Conservation (phyloP, 306 rosid genomes). For the Trichosanthes truncata region DNA sequence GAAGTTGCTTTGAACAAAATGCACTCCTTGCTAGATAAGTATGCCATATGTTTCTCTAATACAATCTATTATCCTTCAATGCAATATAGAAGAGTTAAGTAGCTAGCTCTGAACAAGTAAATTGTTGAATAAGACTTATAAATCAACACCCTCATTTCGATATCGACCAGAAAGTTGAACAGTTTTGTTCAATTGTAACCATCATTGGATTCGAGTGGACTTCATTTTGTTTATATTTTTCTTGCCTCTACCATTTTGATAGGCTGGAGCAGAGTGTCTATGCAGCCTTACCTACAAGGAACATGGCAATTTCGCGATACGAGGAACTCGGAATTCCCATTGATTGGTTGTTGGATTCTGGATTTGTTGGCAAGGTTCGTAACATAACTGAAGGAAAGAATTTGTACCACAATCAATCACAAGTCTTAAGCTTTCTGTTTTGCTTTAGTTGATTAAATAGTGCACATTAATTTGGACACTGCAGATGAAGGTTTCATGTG, state of each 20-base stretch:
- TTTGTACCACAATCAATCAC: not conserved
- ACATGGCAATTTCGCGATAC: constrained; percentile 73
- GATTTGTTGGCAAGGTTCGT: constrained; percentile 87
- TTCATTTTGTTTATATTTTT: not conserved
- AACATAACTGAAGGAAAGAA: not conserved
- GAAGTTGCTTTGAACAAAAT: constrained; percentile 83
- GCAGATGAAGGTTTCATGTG: constrained; percentile 86
- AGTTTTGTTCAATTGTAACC: not conserved
- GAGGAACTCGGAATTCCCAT: constrained; percentile 82
- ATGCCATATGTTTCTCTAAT: constrained; percentile 16
- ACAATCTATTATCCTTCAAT: not conserved
- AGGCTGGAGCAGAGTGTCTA: constrained; percentile 85
- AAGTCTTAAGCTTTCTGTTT: not conserved
- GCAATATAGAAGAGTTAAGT: not conserved
- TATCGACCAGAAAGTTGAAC: not conserved
- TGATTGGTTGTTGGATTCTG: constrained; percentile 79
- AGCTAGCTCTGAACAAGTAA: not conserved
- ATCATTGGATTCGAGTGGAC: not conserved
- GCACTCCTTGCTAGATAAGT: constrained; percentile 92
- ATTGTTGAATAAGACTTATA: not conserved
- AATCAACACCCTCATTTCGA: not conserved
- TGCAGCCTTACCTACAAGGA: constrained; percentile 72
- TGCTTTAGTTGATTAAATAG: not conserved
- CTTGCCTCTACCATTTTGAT: constrained; percentile 11
- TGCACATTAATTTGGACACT: not conserved